Evolutionary conservation across 495 filamentous ascomycete genomes (phyloP).

Genomic region (Elasticomyces elasticus): DNA sequence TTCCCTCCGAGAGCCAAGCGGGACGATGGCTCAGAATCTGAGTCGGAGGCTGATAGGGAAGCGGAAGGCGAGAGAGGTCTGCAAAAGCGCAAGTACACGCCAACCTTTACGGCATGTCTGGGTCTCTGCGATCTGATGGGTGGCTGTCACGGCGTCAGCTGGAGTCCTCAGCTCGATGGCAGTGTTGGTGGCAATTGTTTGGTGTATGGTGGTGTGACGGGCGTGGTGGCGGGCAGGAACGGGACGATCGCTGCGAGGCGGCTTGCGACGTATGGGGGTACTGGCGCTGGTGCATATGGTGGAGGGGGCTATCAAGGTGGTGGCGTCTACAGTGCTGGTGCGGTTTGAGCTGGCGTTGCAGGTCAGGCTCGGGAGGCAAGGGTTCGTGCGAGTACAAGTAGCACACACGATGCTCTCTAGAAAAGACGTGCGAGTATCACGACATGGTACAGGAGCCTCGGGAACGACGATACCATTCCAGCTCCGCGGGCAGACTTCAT

Average conservation of each 20-base stretch:
- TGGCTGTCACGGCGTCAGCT: background rate
- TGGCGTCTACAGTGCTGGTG: too few species aligned
- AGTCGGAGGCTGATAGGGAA: too few species aligned
- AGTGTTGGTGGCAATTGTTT: background rate
- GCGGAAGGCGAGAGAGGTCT: background rate
- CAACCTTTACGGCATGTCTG: background rate
- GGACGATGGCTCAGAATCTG: too few species aligned
- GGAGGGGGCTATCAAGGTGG: background rate
- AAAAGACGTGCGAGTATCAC: too few species aligned
- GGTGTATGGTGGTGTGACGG: background rate
- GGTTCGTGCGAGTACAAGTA: too few species aligned
- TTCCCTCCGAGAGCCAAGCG: background rate
- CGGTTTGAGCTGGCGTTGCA: too few species aligned
- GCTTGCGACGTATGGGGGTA: background rate
- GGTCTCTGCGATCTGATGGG: background rate
- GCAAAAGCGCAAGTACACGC: background rate
- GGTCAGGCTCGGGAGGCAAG: too few species aligned
- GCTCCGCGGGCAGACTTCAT: too few species aligned
- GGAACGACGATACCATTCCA: too few species aligned
- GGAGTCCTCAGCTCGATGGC: background rate
- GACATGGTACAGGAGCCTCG: too few species aligned
- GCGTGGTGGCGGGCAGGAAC: background rate
- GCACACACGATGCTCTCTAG: too few species aligned
- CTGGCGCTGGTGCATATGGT: background rate
- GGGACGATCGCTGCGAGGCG: background rate